Evolutionary conservation across 2,329 filamentous ascomycete genomes (phyloP), one percentile per base, ranked within the genome.

Genomic region (Malbranchea zuffiana): DNA sequence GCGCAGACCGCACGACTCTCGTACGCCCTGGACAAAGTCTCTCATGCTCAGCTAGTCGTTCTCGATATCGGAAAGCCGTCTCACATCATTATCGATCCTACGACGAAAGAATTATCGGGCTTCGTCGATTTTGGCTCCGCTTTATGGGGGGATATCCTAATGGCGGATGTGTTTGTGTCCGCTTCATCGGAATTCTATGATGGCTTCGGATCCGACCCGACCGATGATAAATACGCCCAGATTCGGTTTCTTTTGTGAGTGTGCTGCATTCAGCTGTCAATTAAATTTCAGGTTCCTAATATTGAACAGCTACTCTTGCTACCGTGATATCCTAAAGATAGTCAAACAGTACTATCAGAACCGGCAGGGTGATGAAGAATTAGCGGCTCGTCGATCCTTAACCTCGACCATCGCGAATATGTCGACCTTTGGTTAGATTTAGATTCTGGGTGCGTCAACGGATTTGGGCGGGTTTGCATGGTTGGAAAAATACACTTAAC

Each of bases 141-240:
- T 10, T 49, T 74, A 3, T 75, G 71, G 70, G 72, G 72, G 1
- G 72, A 76, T 50, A 55, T 67, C 6, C 58, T 68, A 42, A 65
- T 75, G 62, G 66, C 62, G 5, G 67, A 68, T 38, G 63, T 69
- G 16, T 69, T 69, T 37, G 61, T 57, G 19, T 43, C 49, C 16
- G 51, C 57, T 15, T 57, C 54, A 2, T 29, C 50, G n/a, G 52
- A 57, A 8, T 47, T 61, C 19, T 42, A 61, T 13, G 52, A 59
- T 20, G 61, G 57, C 2, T 61, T 56, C 40, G 60, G 56, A 23
- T 45, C 51, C 7, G 37, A 44, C 25, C 34, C 31, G 8, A 44
- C 47, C 13, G 49, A 50, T 26, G 47, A 36, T 6, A 42, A 50
- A 28, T 45, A 44, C 18, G 52, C 54, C 39, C 44, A 39, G 12